Percentiles rank a stretch among this genome's conserved stretches.
Evolutionary conservation across 2,329 filamentous ascomycete species (phyloP).

Genomic region (Cercospora canescens): DNA sequence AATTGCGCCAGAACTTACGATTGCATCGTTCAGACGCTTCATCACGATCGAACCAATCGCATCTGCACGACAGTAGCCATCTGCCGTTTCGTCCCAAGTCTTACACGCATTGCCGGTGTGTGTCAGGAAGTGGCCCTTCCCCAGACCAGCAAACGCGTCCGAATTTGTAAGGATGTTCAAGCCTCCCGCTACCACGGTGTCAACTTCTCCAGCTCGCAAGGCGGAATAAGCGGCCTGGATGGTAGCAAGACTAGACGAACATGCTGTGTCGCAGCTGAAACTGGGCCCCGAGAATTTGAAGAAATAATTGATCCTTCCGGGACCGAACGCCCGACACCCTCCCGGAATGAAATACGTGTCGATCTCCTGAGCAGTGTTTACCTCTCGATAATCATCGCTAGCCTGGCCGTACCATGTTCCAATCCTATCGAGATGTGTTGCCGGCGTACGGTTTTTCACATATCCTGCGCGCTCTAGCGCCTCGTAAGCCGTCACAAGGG

Average conservation of each 20-base stretch:
- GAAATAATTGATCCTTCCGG: conserved; percentile 25
- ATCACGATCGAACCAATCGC: conserved; percentile 32
- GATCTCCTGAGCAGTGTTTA: conserved; percentile 25
- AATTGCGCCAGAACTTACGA: too few species aligned
- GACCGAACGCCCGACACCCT: conserved; percentile 25
- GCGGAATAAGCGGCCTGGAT: conserved; percentile 27
- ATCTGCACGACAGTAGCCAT: conserved; percentile 41
- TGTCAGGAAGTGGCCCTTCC: conserved; percentile 16
- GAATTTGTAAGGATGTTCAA: conserved; percentile 23
- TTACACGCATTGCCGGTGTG: conserved; percentile 33
- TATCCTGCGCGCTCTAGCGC: conserved; percentile 16
- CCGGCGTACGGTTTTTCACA: neutral
- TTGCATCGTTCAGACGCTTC: conserved; percentile 39
- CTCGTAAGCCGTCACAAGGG: conserved; percentile 12
- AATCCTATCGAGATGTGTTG: conserved; percentile 24
- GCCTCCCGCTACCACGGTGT: conserved; percentile 21
- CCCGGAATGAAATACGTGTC: conserved; percentile 23
- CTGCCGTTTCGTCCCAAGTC: conserved; percentile 34
- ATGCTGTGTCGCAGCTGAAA: conserved; percentile 34
- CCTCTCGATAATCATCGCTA: conserved; percentile 34
- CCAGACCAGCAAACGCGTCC: conserved; percentile 27
- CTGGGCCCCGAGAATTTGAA: conserved; percentile 31
- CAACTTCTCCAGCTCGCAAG: conserved; percentile 20
- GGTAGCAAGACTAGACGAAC: conserved; percentile 30
- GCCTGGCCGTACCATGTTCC: conserved; percentile 36